These are phyloP conservation scores for Ilyonectria robusta DNA, from an alignment of 2,329 filamentous ascomycete species.

Conservation along the genomic window DNA sequence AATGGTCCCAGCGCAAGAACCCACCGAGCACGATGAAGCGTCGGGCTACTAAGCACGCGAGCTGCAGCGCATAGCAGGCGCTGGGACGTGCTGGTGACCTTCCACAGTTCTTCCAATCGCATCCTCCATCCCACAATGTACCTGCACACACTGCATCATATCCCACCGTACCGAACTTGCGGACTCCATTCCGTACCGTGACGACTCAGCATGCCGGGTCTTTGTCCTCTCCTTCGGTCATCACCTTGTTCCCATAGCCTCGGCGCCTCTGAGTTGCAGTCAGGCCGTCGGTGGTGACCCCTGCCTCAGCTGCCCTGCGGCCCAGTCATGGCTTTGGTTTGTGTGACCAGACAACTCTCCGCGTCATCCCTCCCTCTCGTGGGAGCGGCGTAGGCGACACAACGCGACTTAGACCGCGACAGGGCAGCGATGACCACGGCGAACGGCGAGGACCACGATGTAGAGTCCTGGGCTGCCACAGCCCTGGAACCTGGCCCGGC, in stretches of 20 bases:
- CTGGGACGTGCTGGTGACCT: conserved; percentile 26
- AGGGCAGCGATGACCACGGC: conserved; percentile 29
- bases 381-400: conserved; percentile 19
- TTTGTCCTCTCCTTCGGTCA: neutral
- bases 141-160: too few species aligned
- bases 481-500: conserved; percentile 42
- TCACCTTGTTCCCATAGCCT: conserved; percentile 25
- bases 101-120: neutral
- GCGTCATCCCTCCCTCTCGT: conserved; percentile 23
- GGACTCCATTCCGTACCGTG: neutral
- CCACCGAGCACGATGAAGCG: conserved; percentile 19
- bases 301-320: conserved; percentile 32
- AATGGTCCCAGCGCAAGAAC: conserved; percentile 23
- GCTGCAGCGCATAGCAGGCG: conserved; percentile 43
- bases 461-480: conserved; percentile 27
- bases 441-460: conserved; percentile 30
- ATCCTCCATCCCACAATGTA: neutral
- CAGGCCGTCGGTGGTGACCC: conserved; percentile 26
- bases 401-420: conserved; percentile 26
- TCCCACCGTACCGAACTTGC: neutral
- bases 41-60: conserved; percentile 34
- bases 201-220: neutral
- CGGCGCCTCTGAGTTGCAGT: conserved; percentile 21
- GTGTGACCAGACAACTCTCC: conserved; percentile 8
- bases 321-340: conserved; percentile 17